phyloP scores from a whole-genome alignment of 805 yeast species.

The Metschnikowia gelsemii region DNA sequence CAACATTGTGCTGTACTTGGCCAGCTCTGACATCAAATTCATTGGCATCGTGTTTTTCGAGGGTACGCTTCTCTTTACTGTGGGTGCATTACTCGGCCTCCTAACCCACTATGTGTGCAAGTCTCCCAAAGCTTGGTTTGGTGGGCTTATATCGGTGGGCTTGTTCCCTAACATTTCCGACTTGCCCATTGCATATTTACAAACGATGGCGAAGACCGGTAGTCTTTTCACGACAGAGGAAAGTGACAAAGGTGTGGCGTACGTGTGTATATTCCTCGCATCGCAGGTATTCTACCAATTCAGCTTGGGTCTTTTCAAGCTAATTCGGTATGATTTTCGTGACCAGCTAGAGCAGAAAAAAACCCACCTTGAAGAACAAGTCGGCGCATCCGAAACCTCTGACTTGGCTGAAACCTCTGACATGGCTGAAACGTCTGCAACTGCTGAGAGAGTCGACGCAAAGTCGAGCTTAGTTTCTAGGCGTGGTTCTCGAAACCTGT shows the following conservation, averaged over 20 bases:
- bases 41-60: conserved; percentile 60
- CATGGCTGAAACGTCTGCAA: no score
- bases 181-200: conserved; percentile 80
- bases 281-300: conserved; percentile 67
- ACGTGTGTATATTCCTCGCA: conserved; percentile 73
- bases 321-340: conserved; percentile 70
- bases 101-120: conserved; percentile 49
- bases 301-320: conserved; percentile 70
- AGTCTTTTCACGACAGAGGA: conserved; percentile 53
- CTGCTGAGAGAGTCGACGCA: no score
- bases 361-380: conserved; percentile 1
- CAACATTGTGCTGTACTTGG: conserved; percentile 65
- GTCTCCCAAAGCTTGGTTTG: conserved; percentile 71
- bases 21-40: conserved; percentile 64
- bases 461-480: no score
- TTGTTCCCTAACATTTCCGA: conserved; percentile 78
- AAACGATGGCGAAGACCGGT: conserved; percentile 65
- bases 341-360: conserved; percentile 24
- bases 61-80: conserved; percentile 49
- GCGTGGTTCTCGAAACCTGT: no score
- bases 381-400: background rate
- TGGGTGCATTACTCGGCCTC: conserved; percentile 51
- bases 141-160: conserved; percentile 72
- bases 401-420: background rate
- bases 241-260: conserved; percentile 78